Conservation (phyloP, 371 early-diverging fungal species). For the Catenaria anguillulae region DNA sequence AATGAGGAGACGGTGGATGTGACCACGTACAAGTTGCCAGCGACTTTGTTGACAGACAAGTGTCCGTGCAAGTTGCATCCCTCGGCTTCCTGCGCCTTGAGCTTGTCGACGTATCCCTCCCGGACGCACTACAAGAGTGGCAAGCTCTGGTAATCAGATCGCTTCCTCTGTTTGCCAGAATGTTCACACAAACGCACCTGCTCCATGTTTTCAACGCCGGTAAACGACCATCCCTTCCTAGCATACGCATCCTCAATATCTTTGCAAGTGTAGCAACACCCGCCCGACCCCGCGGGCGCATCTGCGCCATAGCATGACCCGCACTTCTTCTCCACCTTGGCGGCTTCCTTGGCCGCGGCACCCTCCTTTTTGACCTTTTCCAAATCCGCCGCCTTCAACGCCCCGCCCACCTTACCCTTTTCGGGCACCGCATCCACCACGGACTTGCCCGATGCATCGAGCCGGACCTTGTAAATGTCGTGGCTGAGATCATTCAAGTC, state of each 20-base stretch:
- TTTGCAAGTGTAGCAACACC: slow-evolving; percentile 94
- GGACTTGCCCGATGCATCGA: slow-evolving; percentile 47
- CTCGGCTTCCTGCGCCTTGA: slow-evolving; percentile 64
- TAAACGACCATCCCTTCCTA: slow-evolving; percentile 52
- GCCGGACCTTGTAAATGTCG: slow-evolving; percentile 61
- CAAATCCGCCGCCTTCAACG: no score
- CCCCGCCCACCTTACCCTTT: slow-evolving; percentile 18
- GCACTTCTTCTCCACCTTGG: slow-evolving; percentile 30
- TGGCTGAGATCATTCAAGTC: slow-evolving; percentile 46
- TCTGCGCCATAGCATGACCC: slow-evolving; percentile 79
- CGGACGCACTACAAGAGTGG: slow-evolving; percentile 45
- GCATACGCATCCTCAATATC: slow-evolving; percentile 77
- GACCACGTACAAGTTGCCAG: slow-evolving; percentile 20
- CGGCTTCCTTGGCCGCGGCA: background rate
- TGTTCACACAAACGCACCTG: slow-evolving; percentile 56
- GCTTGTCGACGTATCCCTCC: slow-evolving; percentile 63
- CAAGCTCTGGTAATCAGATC: no score
- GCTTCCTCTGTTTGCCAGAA: no score
- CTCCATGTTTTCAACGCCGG: slow-evolving; percentile 49
- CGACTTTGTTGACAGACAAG: slow-evolving; percentile 75
- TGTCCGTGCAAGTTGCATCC: slow-evolving; percentile 77
- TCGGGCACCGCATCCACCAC: slow-evolving; percentile 7
- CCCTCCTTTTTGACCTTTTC: no score
- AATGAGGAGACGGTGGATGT: no score
- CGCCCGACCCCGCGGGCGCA: slow-evolving; percentile 32